Percentiles rank a stretch among this genome's conserved stretches.
phyloP scores from a whole-genome alignment of 2,329 filamentous ascomycete species.

The Diaporthe citriasiana region DNA sequence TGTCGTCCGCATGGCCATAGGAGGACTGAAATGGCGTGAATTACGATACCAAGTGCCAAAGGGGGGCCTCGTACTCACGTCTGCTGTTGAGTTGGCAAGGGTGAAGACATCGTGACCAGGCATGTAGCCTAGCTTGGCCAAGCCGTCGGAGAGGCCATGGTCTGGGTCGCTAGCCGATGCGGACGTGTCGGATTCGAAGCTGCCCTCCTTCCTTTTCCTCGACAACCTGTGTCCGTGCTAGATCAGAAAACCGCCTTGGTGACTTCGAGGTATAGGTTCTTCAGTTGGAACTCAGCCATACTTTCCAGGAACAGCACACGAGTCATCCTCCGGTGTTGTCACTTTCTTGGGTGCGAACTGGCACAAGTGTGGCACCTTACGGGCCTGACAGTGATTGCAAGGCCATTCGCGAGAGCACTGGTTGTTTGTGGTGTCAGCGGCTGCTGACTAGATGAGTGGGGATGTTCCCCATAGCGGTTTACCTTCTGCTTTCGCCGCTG shows the following conservation, averaged over 20 bases:
- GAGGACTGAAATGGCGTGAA: slow-evolving; percentile 35
- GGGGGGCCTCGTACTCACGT: slow-evolving; percentile 40
- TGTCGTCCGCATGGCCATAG: slow-evolving; percentile 39
- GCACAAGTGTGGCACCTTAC: slow-evolving; percentile 63
- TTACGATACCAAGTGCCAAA: not conserved
- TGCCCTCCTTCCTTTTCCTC: slow-evolving; percentile 46
- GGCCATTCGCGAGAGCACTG: slow-evolving; percentile 66
- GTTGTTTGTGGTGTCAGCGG: slow-evolving; percentile 27
- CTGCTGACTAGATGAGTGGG: not conserved
- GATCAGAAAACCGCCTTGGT: not conserved
- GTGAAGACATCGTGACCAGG: slow-evolving; percentile 39
- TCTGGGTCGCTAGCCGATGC: slow-evolving; percentile 39
- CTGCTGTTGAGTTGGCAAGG: slow-evolving; percentile 12
- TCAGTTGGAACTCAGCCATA: slow-evolving; percentile 8
- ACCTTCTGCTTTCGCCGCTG: slow-evolving; percentile 66
- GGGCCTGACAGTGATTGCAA: slow-evolving; percentile 63
- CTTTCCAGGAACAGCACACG: slow-evolving; percentile 25
- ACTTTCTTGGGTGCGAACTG: slow-evolving; percentile 56
- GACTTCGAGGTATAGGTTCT: not conserved
- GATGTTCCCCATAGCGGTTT: slow-evolving; percentile 26
- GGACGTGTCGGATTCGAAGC: slow-evolving; percentile 40
- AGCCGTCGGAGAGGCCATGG: slow-evolving; percentile 37
- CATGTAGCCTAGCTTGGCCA: slow-evolving; percentile 43
- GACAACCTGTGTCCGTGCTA: slow-evolving; percentile 41
- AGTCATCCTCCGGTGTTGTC: slow-evolving; percentile 40